Percentiles rank a stretch among this genome's conserved stretches.
phyloP scores from a whole-genome alignment of 805 yeast species.

The Candida chilensis region DNA sequence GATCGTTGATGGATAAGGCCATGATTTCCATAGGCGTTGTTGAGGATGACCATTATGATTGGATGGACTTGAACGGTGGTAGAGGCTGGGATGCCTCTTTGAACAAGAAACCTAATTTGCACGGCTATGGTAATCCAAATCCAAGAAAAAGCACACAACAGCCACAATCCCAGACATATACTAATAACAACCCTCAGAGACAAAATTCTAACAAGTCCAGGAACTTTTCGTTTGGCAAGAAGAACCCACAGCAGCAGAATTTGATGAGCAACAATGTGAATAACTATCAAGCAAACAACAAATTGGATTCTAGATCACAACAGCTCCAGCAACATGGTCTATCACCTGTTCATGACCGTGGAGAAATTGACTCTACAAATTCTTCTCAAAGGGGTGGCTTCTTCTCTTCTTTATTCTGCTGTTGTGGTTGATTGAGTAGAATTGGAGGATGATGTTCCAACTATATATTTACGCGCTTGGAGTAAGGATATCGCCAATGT shows the following conservation, averaged over 20 bases:
- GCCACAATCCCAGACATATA: too few relatives aligned
- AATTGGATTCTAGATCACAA: too few relatives aligned
- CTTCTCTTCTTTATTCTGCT: not conserved
- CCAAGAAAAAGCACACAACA: too few relatives aligned
- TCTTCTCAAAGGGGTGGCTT: not conserved
- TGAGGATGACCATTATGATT: conserved; percentile 89
- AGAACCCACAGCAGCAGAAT: too few relatives aligned
- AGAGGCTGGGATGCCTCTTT: conserved; percentile 90
- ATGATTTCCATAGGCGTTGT: conserved; percentile 59
- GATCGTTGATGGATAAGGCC: conserved; percentile 70
- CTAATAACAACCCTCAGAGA: too few relatives aligned
- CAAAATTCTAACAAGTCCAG: too few relatives aligned
- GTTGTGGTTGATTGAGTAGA: not conserved
- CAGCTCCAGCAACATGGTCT: not conserved
- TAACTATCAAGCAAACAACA: too few relatives aligned
- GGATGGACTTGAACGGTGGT: conserved; percentile 95
- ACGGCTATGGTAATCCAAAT: conserved; percentile 93
- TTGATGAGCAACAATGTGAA: too few relatives aligned
- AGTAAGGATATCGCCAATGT: too few relatives aligned
- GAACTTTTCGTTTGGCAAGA: too few relatives aligned
- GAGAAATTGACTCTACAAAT: not conserved
- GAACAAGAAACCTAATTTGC: conserved; percentile 87
- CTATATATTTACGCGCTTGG: too few relatives aligned
- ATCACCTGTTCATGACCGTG: not conserved
- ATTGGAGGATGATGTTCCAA: too few relatives aligned